Evolutionary conservation across 257 asterid genomes (phyloP).

Genomic region (Gardenia jasminoides): DNA sequence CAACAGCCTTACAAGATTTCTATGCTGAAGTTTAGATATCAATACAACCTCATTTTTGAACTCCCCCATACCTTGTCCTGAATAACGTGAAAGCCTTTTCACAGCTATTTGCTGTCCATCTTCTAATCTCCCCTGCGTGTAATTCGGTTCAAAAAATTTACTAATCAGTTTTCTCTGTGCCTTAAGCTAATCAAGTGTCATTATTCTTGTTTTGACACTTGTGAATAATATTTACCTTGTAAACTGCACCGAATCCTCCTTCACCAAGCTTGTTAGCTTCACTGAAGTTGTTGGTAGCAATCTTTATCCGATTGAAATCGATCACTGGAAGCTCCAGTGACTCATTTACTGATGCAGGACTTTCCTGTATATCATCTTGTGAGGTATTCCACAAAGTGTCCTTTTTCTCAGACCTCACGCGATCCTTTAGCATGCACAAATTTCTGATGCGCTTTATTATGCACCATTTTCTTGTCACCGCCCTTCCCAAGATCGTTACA

Average conservation of each 20-base stretch:
- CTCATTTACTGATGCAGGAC: not conserved
- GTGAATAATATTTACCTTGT: conserved; percentile 22
- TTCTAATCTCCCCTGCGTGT: conserved; percentile 20
- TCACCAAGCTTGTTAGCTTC: conserved; percentile 26
- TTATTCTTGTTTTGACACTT: not conserved
- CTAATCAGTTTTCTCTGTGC: not conserved
- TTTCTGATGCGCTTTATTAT: not conserved
- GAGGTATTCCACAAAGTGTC: not conserved
- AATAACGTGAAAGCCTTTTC: conserved; percentile 30
- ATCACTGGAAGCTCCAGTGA: conserved; percentile 21
- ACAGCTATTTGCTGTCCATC: conserved; percentile 30
- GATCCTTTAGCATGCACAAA: not conserved
- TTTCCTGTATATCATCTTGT: conserved; percentile 12
- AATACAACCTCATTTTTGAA: conserved; percentile 30
- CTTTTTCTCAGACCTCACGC: not conserved
- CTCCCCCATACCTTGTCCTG: conserved; percentile 32
- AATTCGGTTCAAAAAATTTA: not conserved
- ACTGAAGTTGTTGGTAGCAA: conserved; percentile 27
- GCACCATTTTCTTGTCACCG: not conserved
- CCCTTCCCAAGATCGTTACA: not conserved
- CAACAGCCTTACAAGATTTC: conserved; percentile 31
- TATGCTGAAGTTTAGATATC: conserved; percentile 33
- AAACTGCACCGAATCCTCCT: conserved; percentile 36
- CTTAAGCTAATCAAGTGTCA: not conserved
- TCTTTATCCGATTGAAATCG: conserved; percentile 19